Conservation (phyloP, 768 basidiomycete genomes). For the Baorangia bicolor region DNA sequence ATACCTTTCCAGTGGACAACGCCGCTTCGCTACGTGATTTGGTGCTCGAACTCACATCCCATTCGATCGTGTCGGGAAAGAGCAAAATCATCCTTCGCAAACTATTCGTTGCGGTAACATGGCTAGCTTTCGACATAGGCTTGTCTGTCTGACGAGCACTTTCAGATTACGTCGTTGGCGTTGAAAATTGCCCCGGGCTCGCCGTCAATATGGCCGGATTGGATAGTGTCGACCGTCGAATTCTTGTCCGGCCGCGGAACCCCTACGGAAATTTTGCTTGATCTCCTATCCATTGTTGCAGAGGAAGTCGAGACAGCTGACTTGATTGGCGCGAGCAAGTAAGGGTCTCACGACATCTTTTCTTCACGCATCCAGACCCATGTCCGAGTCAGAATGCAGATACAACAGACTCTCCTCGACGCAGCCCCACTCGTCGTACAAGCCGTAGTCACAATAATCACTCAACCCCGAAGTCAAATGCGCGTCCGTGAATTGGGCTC, state of each 20-base stretch:
- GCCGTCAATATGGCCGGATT: conserved; percentile 68
- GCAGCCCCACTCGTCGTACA: conserved; percentile 71
- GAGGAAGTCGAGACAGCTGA: conserved; percentile 81
- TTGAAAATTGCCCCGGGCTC: conserved; percentile 63
- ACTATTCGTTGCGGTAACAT: conserved; percentile 75
- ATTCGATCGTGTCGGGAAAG: conserved; percentile 56
- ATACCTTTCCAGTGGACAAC: conserved; percentile 65
- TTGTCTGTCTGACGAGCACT: conserved; percentile 5
- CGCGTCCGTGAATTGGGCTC: conserved; percentile 52
- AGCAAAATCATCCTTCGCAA: conserved; percentile 80
- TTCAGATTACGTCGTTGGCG: conserved; percentile 66
- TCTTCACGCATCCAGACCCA: conserved; percentile 7
- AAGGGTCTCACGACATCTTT: conserved; percentile 28
- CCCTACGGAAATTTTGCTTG: conserved; percentile 58
- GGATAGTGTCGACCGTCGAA: conserved; percentile 66
- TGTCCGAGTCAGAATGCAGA: conserved; percentile 46
- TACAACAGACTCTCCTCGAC: conserved; percentile 63
- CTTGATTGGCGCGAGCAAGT: conserved; percentile 72
- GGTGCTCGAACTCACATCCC: conserved; percentile 67
- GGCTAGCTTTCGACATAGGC: not conserved
- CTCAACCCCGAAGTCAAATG: conserved; percentile 35
- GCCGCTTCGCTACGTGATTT: conserved; percentile 59
- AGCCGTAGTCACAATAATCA: conserved; percentile 61
- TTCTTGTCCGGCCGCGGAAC: conserved; percentile 61
- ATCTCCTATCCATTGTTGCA: conserved; percentile 79